Evolutionary conservation across 2,329 filamentous ascomycete genomes (phyloP), one percentile per base, ranked within the genome.

Genomic region (Colletotrichum cuscutae): DNA sequence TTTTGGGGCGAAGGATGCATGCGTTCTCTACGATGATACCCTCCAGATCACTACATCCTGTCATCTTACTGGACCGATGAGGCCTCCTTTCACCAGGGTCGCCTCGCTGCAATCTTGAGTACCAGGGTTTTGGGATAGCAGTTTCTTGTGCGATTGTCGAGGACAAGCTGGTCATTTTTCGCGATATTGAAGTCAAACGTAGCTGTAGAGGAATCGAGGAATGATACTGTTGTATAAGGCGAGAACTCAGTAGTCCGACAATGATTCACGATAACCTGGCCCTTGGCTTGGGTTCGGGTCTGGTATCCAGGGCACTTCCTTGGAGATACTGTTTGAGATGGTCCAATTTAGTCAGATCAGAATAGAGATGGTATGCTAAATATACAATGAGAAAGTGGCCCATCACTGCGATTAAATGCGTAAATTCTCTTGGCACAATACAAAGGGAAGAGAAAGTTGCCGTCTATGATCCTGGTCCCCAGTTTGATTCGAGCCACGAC

Each of bases 401-500:
- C 19, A 4, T 49, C 7, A n/a, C 19, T 22, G 5, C 9, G 3
- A 49, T 19, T 49, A 49, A 19, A 11, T 9, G 4, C 1, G 19
- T 2, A n/a, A 49, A 22, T 49, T 8, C 19, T 8, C 42, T 19
- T 11, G 19, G 19, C 19, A 9, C 19, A 22, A 49, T 22, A 22
- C 42, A 22, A n/a, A 49, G 42, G 1, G 42, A 49, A 49, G 42
- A 49, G 35, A 12, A 30, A 11, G 35, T 61, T 30, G 37, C 28
- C 72, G 35, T 19, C 75, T 77, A 57, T 61, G 22, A 30, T 19
- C 37, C 15, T 49, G 78, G 74, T 12, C 79, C 80, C 88, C 88
- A 90, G 5, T 82, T 80, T n/a, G 79, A 77, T 68, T 82, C 79
- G 49, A 92, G 78, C 90, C 90, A 93, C 56, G 86, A 81, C 70